phyloP scores from a whole-genome alignment of 306 rosid genomes.

The Ormosia emarginata region DNA sequence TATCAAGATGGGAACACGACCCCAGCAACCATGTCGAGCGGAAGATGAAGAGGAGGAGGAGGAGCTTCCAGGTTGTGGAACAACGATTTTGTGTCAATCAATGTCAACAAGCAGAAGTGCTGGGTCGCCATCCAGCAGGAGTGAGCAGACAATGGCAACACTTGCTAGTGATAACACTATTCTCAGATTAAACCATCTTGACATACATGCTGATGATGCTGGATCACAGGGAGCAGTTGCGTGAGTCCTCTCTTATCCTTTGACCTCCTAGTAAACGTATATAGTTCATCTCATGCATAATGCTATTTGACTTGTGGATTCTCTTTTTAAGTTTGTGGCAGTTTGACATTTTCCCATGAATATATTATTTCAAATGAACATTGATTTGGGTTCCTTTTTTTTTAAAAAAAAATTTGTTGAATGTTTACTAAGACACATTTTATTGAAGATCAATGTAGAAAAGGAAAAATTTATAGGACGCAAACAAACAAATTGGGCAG shows the following conservation, averaged over 20 bases:
- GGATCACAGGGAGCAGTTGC: slow-evolving; percentile 82
- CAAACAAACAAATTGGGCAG: no score
- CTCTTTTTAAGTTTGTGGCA: background rate
- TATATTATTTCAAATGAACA: no score
- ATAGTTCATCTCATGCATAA: background rate
- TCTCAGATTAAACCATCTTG: slow-evolving; percentile 72
- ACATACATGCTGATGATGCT: slow-evolving; percentile 84
- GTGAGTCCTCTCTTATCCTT: slow-evolving; percentile 44
- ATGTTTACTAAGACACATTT: no score
- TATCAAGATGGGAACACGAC: slow-evolving; percentile 68
- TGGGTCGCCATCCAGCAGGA: slow-evolving; percentile 89
- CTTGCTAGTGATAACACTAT: slow-evolving; percentile 71
- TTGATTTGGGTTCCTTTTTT: no score
- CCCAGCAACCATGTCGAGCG: slow-evolving; percentile 52
- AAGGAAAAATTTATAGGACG: no score
- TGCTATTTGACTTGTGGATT: background rate
- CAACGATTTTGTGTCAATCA: slow-evolving; percentile 72
- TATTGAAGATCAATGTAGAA: no score
- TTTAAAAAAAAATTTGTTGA: no score
- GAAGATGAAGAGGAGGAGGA: slow-evolving; percentile 60
- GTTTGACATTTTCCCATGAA: background rate
- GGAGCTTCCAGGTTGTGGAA: slow-evolving; percentile 49
- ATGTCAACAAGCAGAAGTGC: slow-evolving; percentile 91
- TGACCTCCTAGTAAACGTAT: background rate
- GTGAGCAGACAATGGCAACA: slow-evolving; percentile 91